These are phyloP conservation scores for Delonix regia DNA, from an alignment of 306 rosid genomes.

Conservation along the genomic window DNA sequence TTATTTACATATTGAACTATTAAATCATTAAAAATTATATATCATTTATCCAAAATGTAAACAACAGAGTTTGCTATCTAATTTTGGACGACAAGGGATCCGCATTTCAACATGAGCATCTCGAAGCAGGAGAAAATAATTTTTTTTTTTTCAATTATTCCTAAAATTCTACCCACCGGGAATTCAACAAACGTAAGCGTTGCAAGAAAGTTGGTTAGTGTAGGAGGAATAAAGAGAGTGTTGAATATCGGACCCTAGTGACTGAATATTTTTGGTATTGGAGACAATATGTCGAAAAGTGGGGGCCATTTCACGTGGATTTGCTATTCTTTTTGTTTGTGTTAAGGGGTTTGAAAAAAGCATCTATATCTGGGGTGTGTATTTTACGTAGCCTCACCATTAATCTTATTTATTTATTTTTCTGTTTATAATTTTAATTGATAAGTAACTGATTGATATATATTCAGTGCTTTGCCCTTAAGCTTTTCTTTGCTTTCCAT, in stretches of 20 bases:
- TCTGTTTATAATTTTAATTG: not conserved
- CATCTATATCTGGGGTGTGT: not conserved
- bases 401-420: not conserved
- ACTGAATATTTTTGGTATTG: not conserved
- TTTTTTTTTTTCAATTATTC: no score
- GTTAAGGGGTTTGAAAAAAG: constrained; percentile 1
- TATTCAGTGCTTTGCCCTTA: not conserved
- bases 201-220: not conserved
- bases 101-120: no score
- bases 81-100: no score
- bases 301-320: constrained; percentile 37
- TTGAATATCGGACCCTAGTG: not conserved
- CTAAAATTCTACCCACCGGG: no score
- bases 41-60: no score
- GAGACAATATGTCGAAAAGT: constrained; percentile 14
- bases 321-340: not conserved
- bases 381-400: not conserved
- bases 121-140: no score
- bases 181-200: no score
- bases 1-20: no score
- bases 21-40: no score
- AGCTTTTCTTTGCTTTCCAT: constrained; percentile 8
- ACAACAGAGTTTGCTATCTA: no score
- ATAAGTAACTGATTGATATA: not conserved
- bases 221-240: constrained; percentile 4